Evolutionary conservation across 1,139 yeast genomes (phyloP).

Genomic region (Saccharomyces hybrid): DNA sequence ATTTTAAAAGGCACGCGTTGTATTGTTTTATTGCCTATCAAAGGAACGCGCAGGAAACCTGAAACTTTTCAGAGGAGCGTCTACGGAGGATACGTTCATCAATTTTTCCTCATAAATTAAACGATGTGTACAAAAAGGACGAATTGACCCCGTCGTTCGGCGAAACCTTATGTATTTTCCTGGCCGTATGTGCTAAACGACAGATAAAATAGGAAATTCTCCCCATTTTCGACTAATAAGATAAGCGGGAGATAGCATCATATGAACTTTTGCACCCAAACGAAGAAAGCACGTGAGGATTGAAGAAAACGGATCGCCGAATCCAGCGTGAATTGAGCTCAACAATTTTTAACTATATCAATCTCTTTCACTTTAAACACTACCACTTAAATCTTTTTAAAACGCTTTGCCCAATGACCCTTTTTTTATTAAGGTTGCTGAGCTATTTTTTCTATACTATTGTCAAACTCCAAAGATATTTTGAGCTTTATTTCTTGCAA

Average conservation of each 20-base stretch:
- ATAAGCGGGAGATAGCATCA: neutral
- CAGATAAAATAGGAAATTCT: neutral
- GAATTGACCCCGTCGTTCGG: neutral
- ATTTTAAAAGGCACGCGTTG: neutral
- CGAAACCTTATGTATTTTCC: neutral
- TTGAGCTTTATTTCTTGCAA: neutral
- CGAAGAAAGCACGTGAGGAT: neutral
- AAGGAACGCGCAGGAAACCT: neutral
- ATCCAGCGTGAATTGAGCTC: neutral
- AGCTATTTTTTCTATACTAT: neutral
- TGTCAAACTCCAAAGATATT: neutral
- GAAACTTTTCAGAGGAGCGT: neutral
- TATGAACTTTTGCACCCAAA: neutral
- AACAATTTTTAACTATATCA: neutral
- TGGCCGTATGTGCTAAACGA: neutral
- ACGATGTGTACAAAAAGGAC: neutral
- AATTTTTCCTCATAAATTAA: neutral
- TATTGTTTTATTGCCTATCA: neutral
- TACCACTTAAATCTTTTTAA: neutral
- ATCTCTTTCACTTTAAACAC: neutral
- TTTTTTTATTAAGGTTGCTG: neutral
- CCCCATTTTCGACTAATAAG: neutral
- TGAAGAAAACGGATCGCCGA: neutral
- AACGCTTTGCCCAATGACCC: neutral
- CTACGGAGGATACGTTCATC: neutral